A percentile compares a stretch with the other conserved stretches of the same genome.
Conservation (phyloP, 805 yeast genomes). For the Saccharomycopsis javanensis region DNA sequence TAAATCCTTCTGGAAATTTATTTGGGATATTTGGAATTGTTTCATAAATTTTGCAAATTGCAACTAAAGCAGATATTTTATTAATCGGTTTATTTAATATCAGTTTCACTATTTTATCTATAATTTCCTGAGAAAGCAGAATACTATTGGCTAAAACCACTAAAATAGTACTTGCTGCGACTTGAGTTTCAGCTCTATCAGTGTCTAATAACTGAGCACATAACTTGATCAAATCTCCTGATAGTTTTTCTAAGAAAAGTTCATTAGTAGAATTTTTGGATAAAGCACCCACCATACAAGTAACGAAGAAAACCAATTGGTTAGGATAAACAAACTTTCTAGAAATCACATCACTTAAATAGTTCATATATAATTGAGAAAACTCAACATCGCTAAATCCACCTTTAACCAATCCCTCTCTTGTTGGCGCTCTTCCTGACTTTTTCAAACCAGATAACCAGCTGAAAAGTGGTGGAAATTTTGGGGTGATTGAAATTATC, state of each 20-base stretch:
- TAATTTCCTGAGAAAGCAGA: conserved; percentile 44
- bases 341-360: conserved; percentile 34
- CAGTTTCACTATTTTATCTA: conserved; percentile 52
- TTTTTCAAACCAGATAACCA: conserved; percentile 66
- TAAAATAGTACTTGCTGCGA: conserved; percentile 74
- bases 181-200: conserved; percentile 49
- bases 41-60: conserved; percentile 41
- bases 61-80: conserved; percentile 35
- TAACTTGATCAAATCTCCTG: conserved; percentile 50
- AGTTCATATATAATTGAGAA: conserved; percentile 54
- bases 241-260: conserved; percentile 36
- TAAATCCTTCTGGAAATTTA: conserved; percentile 1
- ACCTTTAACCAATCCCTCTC: conserved; percentile 58
- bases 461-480: conserved; percentile 68
- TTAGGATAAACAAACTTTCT: conserved; percentile 53
- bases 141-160: conserved; percentile 69
- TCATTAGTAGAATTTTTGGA: conserved; percentile 39
- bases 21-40: conserved; percentile 27
- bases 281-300: conserved; percentile 59
- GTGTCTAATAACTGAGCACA: conserved; percentile 46
- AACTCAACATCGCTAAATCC: conserved; percentile 58
- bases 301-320: conserved; percentile 70
- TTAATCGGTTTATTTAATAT: conserved; percentile 38
- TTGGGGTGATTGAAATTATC: conserved; percentile 60
- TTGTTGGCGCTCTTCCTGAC: conserved; percentile 53